Percentiles rank a stretch among this genome's conserved stretches.
These are phyloP conservation scores for Phytophthora cryptogea DNA, from an alignment of 352 stramenopile genomes.

Conservation along the genomic window DNA sequence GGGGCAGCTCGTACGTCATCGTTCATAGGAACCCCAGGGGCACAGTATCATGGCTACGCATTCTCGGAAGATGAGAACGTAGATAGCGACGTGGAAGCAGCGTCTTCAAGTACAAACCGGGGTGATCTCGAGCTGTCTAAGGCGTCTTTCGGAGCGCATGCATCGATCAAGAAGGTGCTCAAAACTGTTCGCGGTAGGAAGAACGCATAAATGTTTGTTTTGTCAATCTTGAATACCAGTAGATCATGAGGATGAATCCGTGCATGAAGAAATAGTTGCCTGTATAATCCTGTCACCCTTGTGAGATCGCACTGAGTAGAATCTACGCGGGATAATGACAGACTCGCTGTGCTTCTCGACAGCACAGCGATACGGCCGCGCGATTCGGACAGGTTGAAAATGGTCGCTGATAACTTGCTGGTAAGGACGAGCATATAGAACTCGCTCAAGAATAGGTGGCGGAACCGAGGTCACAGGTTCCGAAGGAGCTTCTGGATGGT, in stretches of 20 bases:
- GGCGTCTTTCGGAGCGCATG: slow-evolving; percentile 25
- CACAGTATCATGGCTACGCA: slow-evolving; percentile 71
- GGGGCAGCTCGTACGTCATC: slow-evolving; percentile 14
- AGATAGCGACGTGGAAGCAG: slow-evolving; percentile 65
- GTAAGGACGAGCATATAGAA: slow-evolving; percentile 47
- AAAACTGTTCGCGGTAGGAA: slow-evolving; percentile 77
- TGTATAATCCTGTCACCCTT: slow-evolving; percentile 19
- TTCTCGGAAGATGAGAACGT: slow-evolving; percentile 83
- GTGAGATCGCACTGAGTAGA: slow-evolving; percentile 9
- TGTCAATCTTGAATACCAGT: slow-evolving; percentile 5
- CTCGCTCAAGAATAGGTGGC: slow-evolving; percentile 11
- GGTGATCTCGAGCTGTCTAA: slow-evolving; percentile 15
- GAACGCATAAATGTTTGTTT: slow-evolving; percentile 48
- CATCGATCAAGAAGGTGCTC: slow-evolving; percentile 75
- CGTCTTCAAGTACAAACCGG: slow-evolving; percentile 33
- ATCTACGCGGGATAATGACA: slow-evolving; percentile 29
- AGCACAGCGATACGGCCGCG: slow-evolving; percentile 37
- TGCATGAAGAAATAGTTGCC: slow-evolving; percentile 10
- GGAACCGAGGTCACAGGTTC: slow-evolving; percentile 1
- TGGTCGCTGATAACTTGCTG: slow-evolving; percentile 30
- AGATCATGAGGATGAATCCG: slow-evolving; percentile 11
- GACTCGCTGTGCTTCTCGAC: slow-evolving; percentile 41
- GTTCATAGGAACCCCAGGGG: slow-evolving; percentile 9
- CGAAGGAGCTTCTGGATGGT: background rate
- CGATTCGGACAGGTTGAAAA: slow-evolving; percentile 47